Base-by-base conservation (phyloP, 2,329 filamentous ascomycete species). In the Furcasterigmium sp. region DNA sequence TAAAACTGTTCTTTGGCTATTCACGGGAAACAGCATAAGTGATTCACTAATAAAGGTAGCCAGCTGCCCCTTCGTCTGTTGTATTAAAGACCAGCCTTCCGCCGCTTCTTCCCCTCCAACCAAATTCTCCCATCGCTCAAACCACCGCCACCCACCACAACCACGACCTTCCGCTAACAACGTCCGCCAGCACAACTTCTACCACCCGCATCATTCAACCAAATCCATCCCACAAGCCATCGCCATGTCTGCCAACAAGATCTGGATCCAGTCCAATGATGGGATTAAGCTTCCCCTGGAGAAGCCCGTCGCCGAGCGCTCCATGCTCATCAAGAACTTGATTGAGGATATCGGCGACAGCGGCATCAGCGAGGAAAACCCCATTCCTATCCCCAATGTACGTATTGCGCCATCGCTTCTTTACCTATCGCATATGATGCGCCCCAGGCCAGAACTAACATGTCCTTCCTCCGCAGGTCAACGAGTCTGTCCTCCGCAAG, bases 241-340 rank as follows among this genome's bases (percentile, higher is more conserved):
- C 17, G 61, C 46, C 48, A 70, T 70, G 67, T 50, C 63, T 46
- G 63, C 67, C 30, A 42, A 51, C 29, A 57, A 56, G 62, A 60
- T 78, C 53, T 70, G 63, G 56, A 59, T 80, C 23, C 57, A 63
- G 52, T 76, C 73, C 65, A 78, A 76, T 54, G 76, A 80, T 50
- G 61, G 56, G 44, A 64, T 67, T 37, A 54, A 59, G 21, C 68
- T 78, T 41, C 62, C 65, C 51, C 68, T 76, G 42, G 90, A 95
- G 51, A 87, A 88, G 51, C 74, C 80, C 29, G 87, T 97, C 48
- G 89, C 87, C 34, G 89, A 95, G 73, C 87, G 91, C 53, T 95
- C 89, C 3, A 82, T 96, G 58, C 77, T 98, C 42, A 94, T 98
- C 75, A 96, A 95, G 82, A 95, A 97, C 76, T 85, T 98, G 85